Conservation (phyloP, 805 yeast genomes). For the Metschnikowia chrysomelidarum region DNA sequence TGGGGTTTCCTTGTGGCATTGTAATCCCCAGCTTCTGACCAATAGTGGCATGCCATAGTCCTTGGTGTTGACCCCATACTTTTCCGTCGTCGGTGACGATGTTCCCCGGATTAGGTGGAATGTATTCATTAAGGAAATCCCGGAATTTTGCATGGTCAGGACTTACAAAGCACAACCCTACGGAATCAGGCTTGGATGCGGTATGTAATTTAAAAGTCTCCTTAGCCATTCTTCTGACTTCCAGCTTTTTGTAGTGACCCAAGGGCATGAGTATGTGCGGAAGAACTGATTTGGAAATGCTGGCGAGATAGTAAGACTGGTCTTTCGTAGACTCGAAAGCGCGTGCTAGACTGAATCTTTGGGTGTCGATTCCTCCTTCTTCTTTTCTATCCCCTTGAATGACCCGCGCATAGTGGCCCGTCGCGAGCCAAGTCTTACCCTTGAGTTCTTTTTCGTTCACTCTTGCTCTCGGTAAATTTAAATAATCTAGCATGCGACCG, state of each 20-base stretch:
- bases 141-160: slow-evolving; percentile 61
- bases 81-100: slow-evolving; percentile 73
- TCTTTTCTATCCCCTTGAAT: slow-evolving; percentile 35
- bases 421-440: slow-evolving; percentile 64
- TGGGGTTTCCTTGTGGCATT: slow-evolving; percentile 87
- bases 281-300: slow-evolving; percentile 49
- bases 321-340: slow-evolving; percentile 67
- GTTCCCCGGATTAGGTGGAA: slow-evolving; percentile 72
- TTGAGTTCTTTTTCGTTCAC: not conserved
- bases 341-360: slow-evolving; percentile 46
- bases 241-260: slow-evolving; percentile 73
- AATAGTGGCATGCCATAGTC: slow-evolving; percentile 92
- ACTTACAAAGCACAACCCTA: slow-evolving; percentile 89
- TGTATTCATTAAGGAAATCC: slow-evolving; percentile 70
- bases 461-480: too few species aligned
- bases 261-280: slow-evolving; percentile 68
- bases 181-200: slow-evolving; percentile 86
- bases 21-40: slow-evolving; percentile 82
- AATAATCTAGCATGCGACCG: slow-evolving; percentile 66
- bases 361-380: slow-evolving; percentile 7
- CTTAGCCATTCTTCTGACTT: slow-evolving; percentile 69
- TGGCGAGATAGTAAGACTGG: slow-evolving; percentile 87
- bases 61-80: slow-evolving; percentile 79
- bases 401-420: slow-evolving; percentile 77
- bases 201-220: slow-evolving; percentile 49